Conservation (phyloP, 2,329 filamentous ascomycete genomes). For the Alternaria gansuensis region DNA sequence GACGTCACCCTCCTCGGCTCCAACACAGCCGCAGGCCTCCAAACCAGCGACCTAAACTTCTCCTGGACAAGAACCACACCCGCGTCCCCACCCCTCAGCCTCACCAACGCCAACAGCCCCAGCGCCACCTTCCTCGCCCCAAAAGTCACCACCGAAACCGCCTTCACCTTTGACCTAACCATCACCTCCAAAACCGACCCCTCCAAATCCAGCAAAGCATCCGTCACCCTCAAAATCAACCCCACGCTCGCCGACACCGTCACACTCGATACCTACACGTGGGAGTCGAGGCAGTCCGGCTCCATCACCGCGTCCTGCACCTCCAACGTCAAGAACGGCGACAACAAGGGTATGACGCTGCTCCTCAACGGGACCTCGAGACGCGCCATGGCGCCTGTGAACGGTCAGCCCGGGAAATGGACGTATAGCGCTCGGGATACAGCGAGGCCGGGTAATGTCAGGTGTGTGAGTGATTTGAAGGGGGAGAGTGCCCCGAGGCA, state of each 20-base stretch:
- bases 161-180: conserved; percentile 43
- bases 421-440: conserved; percentile 36
- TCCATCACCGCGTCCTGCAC: conserved; percentile 46
- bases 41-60: conserved; percentile 41
- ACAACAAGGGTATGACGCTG: conserved; percentile 43
- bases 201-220: conserved; percentile 35
- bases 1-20: conserved; percentile 41
- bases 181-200: conserved; percentile 40
- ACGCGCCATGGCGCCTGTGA: conserved; percentile 33
- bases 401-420: conserved; percentile 40
- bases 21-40: conserved; percentile 37
- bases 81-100: conserved; percentile 27
- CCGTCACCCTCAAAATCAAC: conserved; percentile 42
- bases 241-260: conserved; percentile 41
- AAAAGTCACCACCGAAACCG: conserved; percentile 30
- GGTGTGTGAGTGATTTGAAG: conserved; percentile 37
- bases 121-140: conserved; percentile 39
- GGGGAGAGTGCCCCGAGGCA: conserved; percentile 37
- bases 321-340: conserved; percentile 49
- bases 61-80: conserved; percentile 45
- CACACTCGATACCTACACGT: conserved; percentile 47
- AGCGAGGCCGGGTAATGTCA: conserved; percentile 42
- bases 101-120: conserved; percentile 34
- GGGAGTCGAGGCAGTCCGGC: conserved; percentile 41
- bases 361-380: conserved; percentile 37